Base-by-base conservation (phyloP, 208 protist species). In the Crithidia fasciculata region DNA sequence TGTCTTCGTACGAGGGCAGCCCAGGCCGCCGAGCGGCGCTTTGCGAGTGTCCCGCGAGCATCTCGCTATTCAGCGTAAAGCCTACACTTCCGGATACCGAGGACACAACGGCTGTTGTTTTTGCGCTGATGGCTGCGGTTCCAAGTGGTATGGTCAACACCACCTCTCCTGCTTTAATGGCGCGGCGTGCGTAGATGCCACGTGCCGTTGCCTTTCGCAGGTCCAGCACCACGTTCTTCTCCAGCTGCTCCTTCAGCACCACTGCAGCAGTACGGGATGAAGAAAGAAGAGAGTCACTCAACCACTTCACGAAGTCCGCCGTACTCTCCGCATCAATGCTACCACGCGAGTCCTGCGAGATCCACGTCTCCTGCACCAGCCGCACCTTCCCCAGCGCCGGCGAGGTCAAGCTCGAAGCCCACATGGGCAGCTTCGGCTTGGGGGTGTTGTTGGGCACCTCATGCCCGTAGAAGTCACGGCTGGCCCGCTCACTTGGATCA, bases 381-480 rank as follows among this genome's bases (percentile, higher is more conserved):
- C 85, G 83, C 74, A 88, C 77, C 79, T 75, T 84, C 19, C 73
- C 80, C 43, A 90, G 70, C 44, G 77, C 67, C 10, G 89, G 89
- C 3, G 81, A 84, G 43, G 89, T 94, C 13, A 90, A 74, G 72
- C 89, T 94, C 12, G 84, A 90, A 50, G 87, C 76, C 85, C 87
- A 92, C 87, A 87, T 85, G 4, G 89, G 86, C 45, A 94, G 63
- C 45, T 74, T 78, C 53, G 78, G 75, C 75, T 92, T 92, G 8
- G 87, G 83, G 13, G 78, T 80, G 69, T 83, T 86, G 79, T 92
- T 92, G 7, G 89, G 89, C 40, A 92, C 87, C 49, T 69, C 72
- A 54, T 81, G 18, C 40, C 80, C 65, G 47, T 59, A 47, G 41
- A 69, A 69, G 40, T 82, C 73, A 12, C 58, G 45, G 7, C 62